Base-by-base conservation (phyloP, 306 rosid genomes). In the Canavalia ensiformis region DNA sequence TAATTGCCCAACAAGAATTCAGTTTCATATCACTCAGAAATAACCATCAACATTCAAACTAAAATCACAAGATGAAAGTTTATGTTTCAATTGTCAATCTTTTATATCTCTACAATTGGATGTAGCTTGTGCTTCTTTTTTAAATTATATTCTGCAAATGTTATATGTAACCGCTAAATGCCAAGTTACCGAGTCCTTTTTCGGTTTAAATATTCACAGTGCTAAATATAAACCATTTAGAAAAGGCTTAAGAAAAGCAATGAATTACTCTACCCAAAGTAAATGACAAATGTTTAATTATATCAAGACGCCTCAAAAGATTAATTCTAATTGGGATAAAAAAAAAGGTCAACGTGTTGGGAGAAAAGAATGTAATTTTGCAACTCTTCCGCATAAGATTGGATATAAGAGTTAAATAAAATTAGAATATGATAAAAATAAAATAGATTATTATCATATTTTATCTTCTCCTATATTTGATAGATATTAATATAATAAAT, bases 1-100 rank as follows among this genome's bases (percentile, higher is more conserved):
- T 62, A 3, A 68, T 78, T 78, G 25, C 18, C 47, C 57, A 63
- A 33, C 30, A 77, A 52, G 6, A 73, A 50, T 41, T 51, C 18
- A 75, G 52, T 62, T 25, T 33, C 72, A 67, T 68, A 13, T 34
- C 42, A 9, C 9, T 41, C 79, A 46, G 8, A 10, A 13, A 37
- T 59, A 62, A 39, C 9, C 49, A 29, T 7, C 74, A 18, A 63
- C 0, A 1, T 41, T 35, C 51, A 52, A 64, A 70, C 55, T 11
- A 41, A 8, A n/a, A 29, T 45, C 7, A 46, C 7, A 9, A 46
- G 5, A 31, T 33, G 54, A 59, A 77, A n/a, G 71, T 76, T 72
- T 11, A 69, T 70, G 33, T 12, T 54, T 35, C 50, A 54, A 0
- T 35, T 72, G n/a, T 35, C 35, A 51, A 8, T 35, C 44, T 10